Conservation (phyloP, 495 filamentous ascomycete genomes). For the Penicillium daleae region DNA sequence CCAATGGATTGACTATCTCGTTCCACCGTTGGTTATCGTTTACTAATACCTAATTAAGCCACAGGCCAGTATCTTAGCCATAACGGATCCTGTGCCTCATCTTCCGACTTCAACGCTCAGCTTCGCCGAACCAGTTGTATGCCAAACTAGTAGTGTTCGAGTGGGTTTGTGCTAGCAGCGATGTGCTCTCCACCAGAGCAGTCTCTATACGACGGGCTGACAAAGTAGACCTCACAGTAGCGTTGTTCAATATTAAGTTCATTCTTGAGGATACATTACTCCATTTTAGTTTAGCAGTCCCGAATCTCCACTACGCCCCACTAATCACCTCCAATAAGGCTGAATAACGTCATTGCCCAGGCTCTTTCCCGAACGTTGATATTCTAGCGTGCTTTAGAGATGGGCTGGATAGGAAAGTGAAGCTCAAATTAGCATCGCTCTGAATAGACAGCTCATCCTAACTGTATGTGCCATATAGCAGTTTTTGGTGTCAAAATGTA, state of each 20-base stretch:
- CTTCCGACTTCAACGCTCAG: constrained; percentile 5
- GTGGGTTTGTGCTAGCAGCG: constrained; percentile 1
- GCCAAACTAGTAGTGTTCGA: constrained; percentile 7
- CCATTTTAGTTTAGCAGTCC: background rate
- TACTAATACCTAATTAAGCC: constrained; percentile 2
- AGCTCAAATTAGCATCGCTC: background rate
- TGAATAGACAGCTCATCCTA: background rate
- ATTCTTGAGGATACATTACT: constrained; percentile 5
- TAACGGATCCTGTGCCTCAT: background rate
- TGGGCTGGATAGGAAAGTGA: no score
- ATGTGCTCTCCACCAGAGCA: constrained; percentile 5
- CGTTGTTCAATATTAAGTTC: background rate
- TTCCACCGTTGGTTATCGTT: constrained; percentile 4
- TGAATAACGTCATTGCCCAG: no score
- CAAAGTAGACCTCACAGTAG: constrained; percentile 3
- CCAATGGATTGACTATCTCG: background rate
- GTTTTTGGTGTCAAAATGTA: background rate
- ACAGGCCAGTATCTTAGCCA: background rate
- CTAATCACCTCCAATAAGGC: no score
- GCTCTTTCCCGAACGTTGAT: no score
- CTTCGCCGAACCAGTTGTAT: constrained; percentile 5
- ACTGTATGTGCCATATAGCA: background rate
- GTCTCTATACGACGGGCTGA: background rate
- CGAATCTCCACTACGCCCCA: no score
- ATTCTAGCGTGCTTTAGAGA: no score